Percentiles rank a stretch among this genome's conserved stretches.
Evolutionary conservation across 768 basidiomycete genomes (phyloP).

Genomic region (Tephrocybe sp.): DNA sequence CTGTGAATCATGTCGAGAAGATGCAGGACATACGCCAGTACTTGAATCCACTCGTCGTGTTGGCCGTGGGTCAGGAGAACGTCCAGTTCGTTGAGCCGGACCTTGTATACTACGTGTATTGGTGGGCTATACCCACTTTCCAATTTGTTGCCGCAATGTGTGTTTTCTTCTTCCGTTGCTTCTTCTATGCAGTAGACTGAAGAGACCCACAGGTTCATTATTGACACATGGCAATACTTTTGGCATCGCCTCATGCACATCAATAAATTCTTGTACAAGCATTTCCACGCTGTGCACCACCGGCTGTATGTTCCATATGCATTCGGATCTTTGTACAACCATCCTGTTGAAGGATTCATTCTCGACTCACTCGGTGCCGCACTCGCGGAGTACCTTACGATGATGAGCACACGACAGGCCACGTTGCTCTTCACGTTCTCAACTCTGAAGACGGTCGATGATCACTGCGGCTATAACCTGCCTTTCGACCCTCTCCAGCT

Average conservation of each 20-base stretch:
- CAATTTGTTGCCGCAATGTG: slow-evolving; percentile 84
- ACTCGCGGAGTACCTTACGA: slow-evolving; percentile 66
- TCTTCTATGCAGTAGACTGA: background rate
- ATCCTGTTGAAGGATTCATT: slow-evolving; percentile 90
- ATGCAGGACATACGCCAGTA: slow-evolving; percentile 39
- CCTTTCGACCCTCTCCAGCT: slow-evolving; percentile 92
- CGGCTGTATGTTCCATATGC: slow-evolving; percentile 96
- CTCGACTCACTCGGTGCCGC: slow-evolving; percentile 82
- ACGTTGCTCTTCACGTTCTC: slow-evolving; percentile 80
- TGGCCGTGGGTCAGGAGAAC: slow-evolving; percentile 39
- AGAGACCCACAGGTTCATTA: slow-evolving; percentile 61
- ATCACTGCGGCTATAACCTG: slow-evolving; percentile 88
- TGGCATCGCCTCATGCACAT: slow-evolving; percentile 89
- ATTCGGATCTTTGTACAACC: slow-evolving; percentile 96
- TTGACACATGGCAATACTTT: slow-evolving; percentile 99
- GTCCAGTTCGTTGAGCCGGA: slow-evolving; percentile 38
- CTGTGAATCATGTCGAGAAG: slow-evolving; percentile 37
- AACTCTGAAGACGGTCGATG: slow-evolving; percentile 91
- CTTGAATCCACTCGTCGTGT: slow-evolving; percentile 36
- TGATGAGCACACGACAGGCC: slow-evolving; percentile 79
- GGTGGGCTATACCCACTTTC: slow-evolving; percentile 83
- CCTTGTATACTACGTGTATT: slow-evolving; percentile 69
- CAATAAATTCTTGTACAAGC: slow-evolving; percentile 87
- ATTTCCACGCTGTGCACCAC: slow-evolving; percentile 93
- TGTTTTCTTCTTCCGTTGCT: slow-evolving; percentile 31